phyloP scores from a whole-genome alignment of 208 protist genomes.

The Naegleria lovaniensis region DNA sequence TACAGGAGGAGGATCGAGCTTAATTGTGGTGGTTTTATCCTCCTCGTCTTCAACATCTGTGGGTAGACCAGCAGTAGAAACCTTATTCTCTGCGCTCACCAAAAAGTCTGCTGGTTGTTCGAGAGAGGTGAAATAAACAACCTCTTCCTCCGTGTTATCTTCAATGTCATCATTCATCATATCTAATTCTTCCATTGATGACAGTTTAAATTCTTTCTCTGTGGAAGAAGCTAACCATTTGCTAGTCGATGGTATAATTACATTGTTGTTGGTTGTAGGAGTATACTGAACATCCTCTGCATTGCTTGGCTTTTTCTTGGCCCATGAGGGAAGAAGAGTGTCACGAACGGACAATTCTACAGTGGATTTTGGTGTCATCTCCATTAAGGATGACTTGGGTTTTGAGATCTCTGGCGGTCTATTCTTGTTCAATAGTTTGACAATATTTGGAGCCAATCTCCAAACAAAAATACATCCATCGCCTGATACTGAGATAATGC shows the following conservation, averaged over 20 bases:
- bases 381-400: not conserved
- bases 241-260: not conserved
- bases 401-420: not conserved
- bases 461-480: constrained; percentile 41
- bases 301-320: not conserved
- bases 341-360: not conserved
- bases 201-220: not conserved
- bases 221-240: not conserved
- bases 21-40: not conserved
- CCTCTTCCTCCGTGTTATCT: not conserved
- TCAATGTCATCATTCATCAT: not conserved
- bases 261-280: not conserved
- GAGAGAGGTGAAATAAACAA: not conserved
- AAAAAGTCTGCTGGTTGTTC: not conserved
- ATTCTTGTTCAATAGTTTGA: not conserved
- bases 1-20: not conserved
- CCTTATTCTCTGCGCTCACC: not conserved
- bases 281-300: not conserved
- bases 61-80: not conserved
- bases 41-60: not conserved
- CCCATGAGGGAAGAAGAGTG: not conserved
- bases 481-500: constrained; percentile 34
- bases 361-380: not conserved
- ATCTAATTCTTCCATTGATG: not conserved
- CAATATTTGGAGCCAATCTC: constrained; percentile 17